Evolutionary conservation across 768 basidiomycete genomes (phyloP), one percentile per base, ranked within the genome.

Genomic region (Hemileccinum rubropunctum): DNA sequence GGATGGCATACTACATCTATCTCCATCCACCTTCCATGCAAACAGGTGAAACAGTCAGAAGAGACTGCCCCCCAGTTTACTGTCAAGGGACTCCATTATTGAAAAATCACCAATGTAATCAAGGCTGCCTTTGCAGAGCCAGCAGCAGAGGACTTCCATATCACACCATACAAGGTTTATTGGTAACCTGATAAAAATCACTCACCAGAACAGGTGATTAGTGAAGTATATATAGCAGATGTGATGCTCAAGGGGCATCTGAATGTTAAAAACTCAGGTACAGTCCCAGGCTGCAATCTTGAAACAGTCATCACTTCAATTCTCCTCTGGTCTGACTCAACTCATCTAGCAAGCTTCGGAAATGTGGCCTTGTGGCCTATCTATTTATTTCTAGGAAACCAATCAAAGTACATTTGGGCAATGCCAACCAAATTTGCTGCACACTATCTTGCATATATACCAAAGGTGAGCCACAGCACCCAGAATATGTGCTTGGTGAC

Each of bases 71-170:
- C 46, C 0, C 11, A 27, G 4, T 66, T 70, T 27, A 1, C 20
- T 2, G 52, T 72, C 0, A 59, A 65, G 6, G 72, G 66, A 0
- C 49, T 73, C 2, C 52, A 54, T 13, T 65, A 62, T 44, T 51
- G 58, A 0, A 61, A 56, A 12, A 47, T 66, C 11, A 54, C 59
- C 0, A 47, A 61, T 1, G 53, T 70, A 4, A 54, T 72, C 32
- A 47, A 53, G 34, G 37, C 53, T 0, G 58, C 61, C 12, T 68
- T 68, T 47, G 11, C 30, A 1, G 48, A 60, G 17, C 48, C 51
- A 0, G 48, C 63, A 1, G 40, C 48, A 1, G 41, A 58, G 8
- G 21, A 1, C 0, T 61, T 60, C 32, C 60, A 65, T 37, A 44
- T 32, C 6, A 45, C 53, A 0, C 61, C 58, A 1, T 62, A 54